phyloP scores from a whole-genome alignment of 2,329 filamentous ascomycete species.

The Dryadomyces quercus-mongolicae region DNA sequence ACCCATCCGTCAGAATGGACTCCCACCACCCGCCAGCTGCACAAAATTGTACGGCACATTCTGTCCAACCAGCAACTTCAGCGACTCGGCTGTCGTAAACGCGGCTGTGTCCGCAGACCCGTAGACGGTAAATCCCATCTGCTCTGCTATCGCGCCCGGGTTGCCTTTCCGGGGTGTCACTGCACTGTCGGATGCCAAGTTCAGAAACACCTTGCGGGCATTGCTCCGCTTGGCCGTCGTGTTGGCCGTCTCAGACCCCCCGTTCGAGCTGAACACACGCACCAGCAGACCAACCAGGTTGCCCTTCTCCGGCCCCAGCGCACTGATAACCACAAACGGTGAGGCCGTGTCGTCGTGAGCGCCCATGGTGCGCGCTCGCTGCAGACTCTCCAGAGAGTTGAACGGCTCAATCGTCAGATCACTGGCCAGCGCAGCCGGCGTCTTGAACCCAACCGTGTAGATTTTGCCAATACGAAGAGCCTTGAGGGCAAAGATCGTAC shows the following conservation, averaged over 20 bases:
- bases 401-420: slow-evolving; percentile 68
- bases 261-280: slow-evolving; percentile 51
- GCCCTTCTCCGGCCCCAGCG: slow-evolving; percentile 65
- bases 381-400: slow-evolving; percentile 56
- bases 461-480: slow-evolving; percentile 66
- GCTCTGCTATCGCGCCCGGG: slow-evolving; percentile 56
- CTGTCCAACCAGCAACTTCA: slow-evolving; percentile 68
- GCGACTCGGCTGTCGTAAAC: slow-evolving; percentile 73
- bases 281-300: slow-evolving; percentile 67
- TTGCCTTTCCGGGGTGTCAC: slow-evolving; percentile 48
- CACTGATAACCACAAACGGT: slow-evolving; percentile 73
- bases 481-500: slow-evolving; percentile 66
- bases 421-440: slow-evolving; percentile 44
- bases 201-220: slow-evolving; percentile 62
- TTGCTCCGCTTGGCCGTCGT: slow-evolving; percentile 12
- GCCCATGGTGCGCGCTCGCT: slow-evolving; percentile 35
- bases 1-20: slow-evolving; percentile 27
- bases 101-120: slow-evolving; percentile 69
- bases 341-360: slow-evolving; percentile 30
- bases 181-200: slow-evolving; percentile 46
- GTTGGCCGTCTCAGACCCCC: slow-evolving; percentile 20
- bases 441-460: slow-evolving; percentile 74
- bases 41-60: slow-evolving; percentile 86
- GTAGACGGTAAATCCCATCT: slow-evolving; percentile 69
- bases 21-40: slow-evolving; percentile 49